Conservation (phyloP, 495 filamentous ascomycete genomes). For the Extremus antarcticus region DNA sequence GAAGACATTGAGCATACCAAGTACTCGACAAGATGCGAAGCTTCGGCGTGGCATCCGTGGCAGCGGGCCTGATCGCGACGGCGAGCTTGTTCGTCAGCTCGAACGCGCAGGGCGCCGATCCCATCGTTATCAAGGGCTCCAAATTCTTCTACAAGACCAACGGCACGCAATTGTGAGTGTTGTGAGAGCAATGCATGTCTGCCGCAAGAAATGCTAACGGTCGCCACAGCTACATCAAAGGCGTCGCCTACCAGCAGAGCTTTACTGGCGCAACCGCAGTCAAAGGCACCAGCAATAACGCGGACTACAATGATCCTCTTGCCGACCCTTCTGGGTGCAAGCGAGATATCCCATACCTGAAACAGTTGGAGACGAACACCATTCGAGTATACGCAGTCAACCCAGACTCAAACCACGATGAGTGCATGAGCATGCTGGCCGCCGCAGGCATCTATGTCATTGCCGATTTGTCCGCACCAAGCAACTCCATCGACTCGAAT, state of each 20-base stretch:
- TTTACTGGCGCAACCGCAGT: constrained; percentile 36
- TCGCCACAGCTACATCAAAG: constrained; percentile 54
- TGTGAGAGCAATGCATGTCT: too few relatives aligned
- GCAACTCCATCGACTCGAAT: constrained; percentile 71
- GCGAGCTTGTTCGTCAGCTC: constrained; percentile 24
- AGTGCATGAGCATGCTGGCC: constrained; percentile 72
- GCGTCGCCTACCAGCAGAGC: constrained; percentile 76
- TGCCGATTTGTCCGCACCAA: constrained; percentile 73
- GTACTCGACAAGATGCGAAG: constrained; percentile 13
- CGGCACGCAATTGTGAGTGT: constrained; percentile 64
- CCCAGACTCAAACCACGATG: constrained; percentile 62
- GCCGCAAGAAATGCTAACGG: constrained; percentile 3
- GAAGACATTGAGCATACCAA: neutral
- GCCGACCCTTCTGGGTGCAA: constrained; percentile 56
- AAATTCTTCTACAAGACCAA: constrained; percentile 74
- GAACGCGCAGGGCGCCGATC: constrained; percentile 25
- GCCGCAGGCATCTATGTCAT: constrained; percentile 91
- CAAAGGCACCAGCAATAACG: constrained; percentile 9
- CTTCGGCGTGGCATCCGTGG: constrained; percentile 16
- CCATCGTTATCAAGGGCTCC: constrained; percentile 44
- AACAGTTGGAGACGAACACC: constrained; percentile 69
- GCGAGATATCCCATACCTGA: constrained; percentile 73
- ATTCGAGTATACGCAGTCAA: constrained; percentile 93
- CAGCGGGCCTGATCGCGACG: constrained; percentile 25
- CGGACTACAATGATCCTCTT: constrained; percentile 55